Evolutionary conservation across 164 flowering plant genomes (phyloP), one percentile per base, ranked within the genome.

Genomic region (Aristolochia californica): DNA sequence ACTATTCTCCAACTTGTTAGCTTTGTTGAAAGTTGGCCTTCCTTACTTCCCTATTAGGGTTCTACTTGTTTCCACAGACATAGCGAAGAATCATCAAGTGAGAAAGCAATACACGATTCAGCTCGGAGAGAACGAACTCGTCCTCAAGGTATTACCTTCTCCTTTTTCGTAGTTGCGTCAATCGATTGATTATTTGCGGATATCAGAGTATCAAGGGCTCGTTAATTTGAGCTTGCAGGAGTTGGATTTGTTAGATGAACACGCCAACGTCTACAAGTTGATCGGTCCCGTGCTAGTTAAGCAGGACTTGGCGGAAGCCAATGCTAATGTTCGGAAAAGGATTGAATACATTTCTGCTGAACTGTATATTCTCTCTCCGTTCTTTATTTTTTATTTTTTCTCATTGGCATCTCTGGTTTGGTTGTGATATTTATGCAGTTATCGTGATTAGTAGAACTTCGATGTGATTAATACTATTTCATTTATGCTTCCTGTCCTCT

Each of bases 261-360:
- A 76, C 11, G 88, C 97, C 17, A 89, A 85, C 72, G 96, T 93
- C 59, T 93, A 74, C 78, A 93, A 93, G 60, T 66, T 89, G 85
- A 93, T 93, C 0, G 99, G 99, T 12, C 99, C 99, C 4, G 96
- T 93, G 52, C 84, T 93, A 2, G 99, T 93, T 65, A 93, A 87
- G 79, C 99, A 89, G 74, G 99, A 93, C 67, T 73, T 93, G 72
- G 97, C 96, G 0, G 97, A 93, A 71, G 99, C 99, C 0, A 93
- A 83, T 63, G 97, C 97, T 2, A 93, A 93, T 70, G 99, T 93
- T 60, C 83, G 83, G 59, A 93, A 93, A 82, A 68, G 99, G 67
- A 93, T 93, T 14, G 99, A 93, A 0, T 93, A 93, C 72, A 87
- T 93, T 25, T 80, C 96, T 18, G 96, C 95, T 38, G 97, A 93